phyloP scores from a whole-genome alignment of 192 early-diverging fungal genomes.

The Rhizophagus sp. region DNA sequence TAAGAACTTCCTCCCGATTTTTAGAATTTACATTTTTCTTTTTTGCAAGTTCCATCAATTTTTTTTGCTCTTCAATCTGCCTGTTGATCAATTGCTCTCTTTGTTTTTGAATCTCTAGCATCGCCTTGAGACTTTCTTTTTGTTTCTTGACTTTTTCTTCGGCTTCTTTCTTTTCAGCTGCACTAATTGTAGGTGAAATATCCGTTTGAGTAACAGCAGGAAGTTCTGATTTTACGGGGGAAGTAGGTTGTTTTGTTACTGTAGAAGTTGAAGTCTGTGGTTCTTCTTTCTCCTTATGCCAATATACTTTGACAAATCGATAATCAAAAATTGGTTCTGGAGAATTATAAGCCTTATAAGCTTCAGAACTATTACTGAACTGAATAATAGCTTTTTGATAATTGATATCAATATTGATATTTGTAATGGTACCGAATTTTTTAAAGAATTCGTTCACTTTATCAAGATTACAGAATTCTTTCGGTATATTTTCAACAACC shows the following conservation, averaged over 20 bases:
- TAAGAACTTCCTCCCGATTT: constrained; percentile 51
- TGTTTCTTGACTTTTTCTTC: constrained; percentile 54
- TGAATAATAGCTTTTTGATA: constrained; percentile 63
- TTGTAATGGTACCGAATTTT: constrained; percentile 72
- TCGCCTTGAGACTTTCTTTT: constrained; percentile 50
- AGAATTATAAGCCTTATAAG: constrained; percentile 66
- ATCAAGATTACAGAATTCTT: constrained; percentile 63
- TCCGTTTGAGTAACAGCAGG: constrained; percentile 38
- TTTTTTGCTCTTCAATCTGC: constrained; percentile 67
- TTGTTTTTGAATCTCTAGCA: constrained; percentile 58
- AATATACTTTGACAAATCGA: constrained; percentile 87
- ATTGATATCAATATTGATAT: constrained; percentile 66
- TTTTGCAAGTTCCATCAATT: constrained; percentile 52
- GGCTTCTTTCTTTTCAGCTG: constrained; percentile 44
- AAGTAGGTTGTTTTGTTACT: constrained; percentile 32
- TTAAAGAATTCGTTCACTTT: constrained; percentile 79
- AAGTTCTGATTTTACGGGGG: constrained; percentile 33
- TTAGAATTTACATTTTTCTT: constrained; percentile 51
- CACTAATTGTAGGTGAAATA: constrained; percentile 43
- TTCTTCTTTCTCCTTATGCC: constrained; percentile 51
- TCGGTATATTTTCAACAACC: constrained; percentile 77
- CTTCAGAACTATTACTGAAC: constrained; percentile 62
- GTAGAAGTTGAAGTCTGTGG: constrained; percentile 27
- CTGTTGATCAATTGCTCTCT: constrained; percentile 56
- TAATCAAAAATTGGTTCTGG: constrained; percentile 84